A percentile compares a stretch with the other conserved stretches of the same genome.
phyloP scores from a whole-genome alignment of 768 basidiomycete species.

The Tephrocybe sp. region DNA sequence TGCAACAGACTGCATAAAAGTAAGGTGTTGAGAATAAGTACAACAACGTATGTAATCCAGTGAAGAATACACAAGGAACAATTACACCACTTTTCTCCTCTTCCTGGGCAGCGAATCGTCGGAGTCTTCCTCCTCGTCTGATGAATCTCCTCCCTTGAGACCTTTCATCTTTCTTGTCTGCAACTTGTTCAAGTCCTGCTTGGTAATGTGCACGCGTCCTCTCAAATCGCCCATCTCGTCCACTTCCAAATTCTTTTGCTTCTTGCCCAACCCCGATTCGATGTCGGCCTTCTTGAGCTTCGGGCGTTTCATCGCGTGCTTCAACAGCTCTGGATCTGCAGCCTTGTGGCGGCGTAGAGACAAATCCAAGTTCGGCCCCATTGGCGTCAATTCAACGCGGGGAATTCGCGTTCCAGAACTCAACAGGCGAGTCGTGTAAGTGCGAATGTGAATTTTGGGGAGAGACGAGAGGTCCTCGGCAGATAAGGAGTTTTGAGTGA shows the following conservation, averaged over 20 bases:
- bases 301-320: slow-evolving; percentile 76
- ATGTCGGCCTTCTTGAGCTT: slow-evolving; percentile 88
- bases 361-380: slow-evolving; percentile 92
- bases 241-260: slow-evolving; percentile 91
- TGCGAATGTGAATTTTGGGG: slow-evolving; percentile 86
- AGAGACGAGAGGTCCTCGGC: slow-evolving; percentile 45
- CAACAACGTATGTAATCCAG: not conserved
- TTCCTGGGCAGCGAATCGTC: slow-evolving; percentile 16
- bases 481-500: slow-evolving; percentile 21
- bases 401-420: slow-evolving; percentile 80
- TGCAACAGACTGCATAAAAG: too few species aligned
- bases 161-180: slow-evolving; percentile 98
- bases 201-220: slow-evolving; percentile 84
- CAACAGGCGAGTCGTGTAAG: slow-evolving; percentile 74
- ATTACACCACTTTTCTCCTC: slow-evolving; percentile 17
- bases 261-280: slow-evolving; percentile 86
- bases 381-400: slow-evolving; percentile 75
- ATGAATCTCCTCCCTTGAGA: slow-evolving; percentile 46
- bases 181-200: slow-evolving; percentile 82
- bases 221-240: slow-evolving; percentile 98
- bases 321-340: slow-evolving; percentile 77
- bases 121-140: slow-evolving; percentile 18
- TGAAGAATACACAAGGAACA: not conserved
- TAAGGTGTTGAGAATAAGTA: not conserved
- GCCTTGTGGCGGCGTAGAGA: slow-evolving; percentile 68